These are phyloP conservation scores for Xylariales sp. DNA, from an alignment of 2,329 filamentous ascomycete species.

Conservation along the genomic window DNA sequence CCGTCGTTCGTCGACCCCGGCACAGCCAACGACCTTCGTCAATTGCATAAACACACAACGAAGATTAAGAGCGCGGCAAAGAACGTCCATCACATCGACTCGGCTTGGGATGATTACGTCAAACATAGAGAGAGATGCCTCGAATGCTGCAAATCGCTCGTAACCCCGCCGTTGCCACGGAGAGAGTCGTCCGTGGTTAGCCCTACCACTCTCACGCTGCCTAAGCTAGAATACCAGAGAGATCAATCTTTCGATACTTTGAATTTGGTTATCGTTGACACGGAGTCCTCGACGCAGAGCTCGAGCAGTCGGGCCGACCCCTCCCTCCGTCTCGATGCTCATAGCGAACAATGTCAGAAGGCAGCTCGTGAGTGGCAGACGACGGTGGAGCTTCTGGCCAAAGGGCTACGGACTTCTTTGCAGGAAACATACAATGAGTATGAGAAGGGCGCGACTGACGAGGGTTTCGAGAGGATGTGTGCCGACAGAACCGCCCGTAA, in stretches of 20 bases:
- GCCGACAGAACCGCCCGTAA: constrained; percentile 56
- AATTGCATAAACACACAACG: constrained; percentile 31
- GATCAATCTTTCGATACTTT: constrained; percentile 17
- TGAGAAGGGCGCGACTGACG: constrained; percentile 56
- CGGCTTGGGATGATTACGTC: constrained; percentile 58
- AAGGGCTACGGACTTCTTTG: constrained; percentile 56
- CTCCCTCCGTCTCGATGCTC: not conserved
- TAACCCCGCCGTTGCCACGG: constrained; percentile 40
- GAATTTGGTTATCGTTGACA: constrained; percentile 26
- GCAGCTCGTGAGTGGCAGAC: constrained; percentile 59
- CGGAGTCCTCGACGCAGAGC: constrained; percentile 40
- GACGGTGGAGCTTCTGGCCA: constrained; percentile 56
- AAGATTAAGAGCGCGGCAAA: constrained; percentile 34
- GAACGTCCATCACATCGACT: constrained; percentile 52
- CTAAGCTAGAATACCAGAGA: constrained; percentile 19
- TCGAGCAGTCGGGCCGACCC: constrained; percentile 22
- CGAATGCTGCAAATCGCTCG: constrained; percentile 55
- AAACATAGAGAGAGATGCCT: constrained; percentile 56
- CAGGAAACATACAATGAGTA: constrained; percentile 59
- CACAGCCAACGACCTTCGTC: constrained; percentile 27
- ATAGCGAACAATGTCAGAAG: constrained; percentile 50
- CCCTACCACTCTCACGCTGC: constrained; percentile 30
- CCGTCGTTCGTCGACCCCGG: constrained; percentile 27
- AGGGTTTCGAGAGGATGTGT: constrained; percentile 58
- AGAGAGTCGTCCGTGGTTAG: constrained; percentile 22